Conservation (phyloP, 2,329 filamentous ascomycete species). For the Eutypella sp. region DNA sequence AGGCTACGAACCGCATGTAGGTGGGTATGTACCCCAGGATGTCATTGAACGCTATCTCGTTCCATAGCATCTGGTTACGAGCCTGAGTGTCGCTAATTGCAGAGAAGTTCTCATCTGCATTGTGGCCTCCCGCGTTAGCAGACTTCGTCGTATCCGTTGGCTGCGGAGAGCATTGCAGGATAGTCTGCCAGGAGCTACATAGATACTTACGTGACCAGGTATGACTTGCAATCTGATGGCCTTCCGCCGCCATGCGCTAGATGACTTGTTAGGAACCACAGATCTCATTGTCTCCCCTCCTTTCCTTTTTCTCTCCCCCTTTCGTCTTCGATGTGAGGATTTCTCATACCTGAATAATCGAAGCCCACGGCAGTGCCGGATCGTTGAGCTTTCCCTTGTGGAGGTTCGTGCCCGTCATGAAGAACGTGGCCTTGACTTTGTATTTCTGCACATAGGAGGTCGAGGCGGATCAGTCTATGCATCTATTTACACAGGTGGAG, state of each 20-base stretch:
- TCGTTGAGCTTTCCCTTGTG: constrained; percentile 48
- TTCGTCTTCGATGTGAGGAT: not conserved
- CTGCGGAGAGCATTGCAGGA: too few species aligned
- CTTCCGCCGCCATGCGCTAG: constrained; percentile 30
- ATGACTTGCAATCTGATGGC: constrained; percentile 29
- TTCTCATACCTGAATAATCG: constrained; percentile 23
- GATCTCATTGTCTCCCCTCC: too few species aligned
- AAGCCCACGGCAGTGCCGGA: constrained; percentile 26
- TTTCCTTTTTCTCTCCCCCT: too few species aligned
- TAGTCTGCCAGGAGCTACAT: not conserved
- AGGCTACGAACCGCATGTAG: constrained; percentile 24
- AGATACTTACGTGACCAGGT: constrained; percentile 23
- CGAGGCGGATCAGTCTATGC: constrained; percentile 8
- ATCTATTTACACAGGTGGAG: not conserved
- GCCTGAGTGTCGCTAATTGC: constrained; percentile 23
- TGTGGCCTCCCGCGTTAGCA: not conserved
- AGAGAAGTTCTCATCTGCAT: constrained; percentile 25
- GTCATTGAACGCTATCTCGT: constrained; percentile 29
- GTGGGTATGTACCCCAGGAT: constrained; percentile 30
- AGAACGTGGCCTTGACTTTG: constrained; percentile 58
- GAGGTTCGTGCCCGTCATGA: constrained; percentile 51
- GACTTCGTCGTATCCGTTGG: not conserved
- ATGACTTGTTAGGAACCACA: constrained; percentile 12
- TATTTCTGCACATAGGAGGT: constrained; percentile 37
- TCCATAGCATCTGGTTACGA: constrained; percentile 28